Evolutionary conservation across 2,329 filamentous ascomycete genomes (phyloP).

Genomic region (Pseudogymnoascus sp.): DNA sequence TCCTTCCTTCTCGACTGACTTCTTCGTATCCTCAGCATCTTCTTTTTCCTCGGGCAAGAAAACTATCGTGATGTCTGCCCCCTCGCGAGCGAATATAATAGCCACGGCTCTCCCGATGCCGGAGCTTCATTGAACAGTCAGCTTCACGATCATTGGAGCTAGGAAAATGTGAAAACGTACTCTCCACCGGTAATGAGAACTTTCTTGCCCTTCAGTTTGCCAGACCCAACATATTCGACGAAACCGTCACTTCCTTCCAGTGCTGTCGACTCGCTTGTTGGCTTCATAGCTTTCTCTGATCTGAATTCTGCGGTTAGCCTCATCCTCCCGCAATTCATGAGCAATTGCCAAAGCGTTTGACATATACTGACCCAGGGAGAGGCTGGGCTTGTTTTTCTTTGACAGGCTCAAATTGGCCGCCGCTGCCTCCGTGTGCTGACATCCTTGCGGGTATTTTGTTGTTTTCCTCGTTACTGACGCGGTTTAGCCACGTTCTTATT

Average conservation of each 20-base stretch:
- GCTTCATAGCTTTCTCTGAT: conserved; percentile 3
- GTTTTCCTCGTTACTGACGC: neutral
- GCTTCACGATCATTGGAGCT: neutral
- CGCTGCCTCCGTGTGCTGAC: neutral
- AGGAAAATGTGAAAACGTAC: neutral
- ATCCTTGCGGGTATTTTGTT: neutral
- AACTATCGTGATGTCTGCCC: conserved; percentile 47
- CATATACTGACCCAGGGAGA: conserved; percentile 2
- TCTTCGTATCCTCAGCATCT: conserved; percentile 66
- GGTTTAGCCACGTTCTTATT: neutral
- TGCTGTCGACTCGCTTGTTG: conserved; percentile 8
- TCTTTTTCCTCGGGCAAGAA: conserved; percentile 55
- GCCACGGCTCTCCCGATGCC: conserved; percentile 53
- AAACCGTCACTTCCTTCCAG: neutral
- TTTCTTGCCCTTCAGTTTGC: conserved; percentile 17
- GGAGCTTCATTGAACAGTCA: conserved; percentile 22
- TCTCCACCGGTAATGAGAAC: conserved; percentile 56
- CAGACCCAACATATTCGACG: neutral
- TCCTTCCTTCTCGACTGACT: conserved; percentile 56
- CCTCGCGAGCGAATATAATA: conserved; percentile 56
- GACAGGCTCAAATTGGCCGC: conserved; percentile 5
- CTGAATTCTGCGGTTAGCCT: neutral
- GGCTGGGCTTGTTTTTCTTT: neutral
- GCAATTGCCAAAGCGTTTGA: neutral
- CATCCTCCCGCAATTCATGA: neutral